Base-by-base conservation (phyloP, 75 land plant genomes). In the Selaginella tamariscina region DNA sequence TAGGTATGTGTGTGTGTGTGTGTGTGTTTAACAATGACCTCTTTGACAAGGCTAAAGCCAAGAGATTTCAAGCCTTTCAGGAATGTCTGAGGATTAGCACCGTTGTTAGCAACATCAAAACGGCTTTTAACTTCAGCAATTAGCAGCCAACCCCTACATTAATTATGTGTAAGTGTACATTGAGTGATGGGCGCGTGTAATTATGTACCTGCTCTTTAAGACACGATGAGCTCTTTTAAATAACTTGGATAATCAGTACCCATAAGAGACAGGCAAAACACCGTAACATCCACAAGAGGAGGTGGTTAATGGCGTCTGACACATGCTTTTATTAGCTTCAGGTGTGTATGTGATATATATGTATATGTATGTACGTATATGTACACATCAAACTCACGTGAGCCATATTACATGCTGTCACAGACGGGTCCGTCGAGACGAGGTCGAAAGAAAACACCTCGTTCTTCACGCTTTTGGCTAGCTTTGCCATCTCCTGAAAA, bases 391-490 rank as follows among this genome's bases (percentile, higher is more conserved):
- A n/a, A 75, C 88, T 72, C 77, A 93, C 98, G 39, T 83, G 76
- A 23, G 98, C 81, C 98, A 94, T 94, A 78, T 94, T 89, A 73
- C 98, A 94, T 30, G 96, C 91, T 79, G 89, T 90, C 27, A 94
- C 91, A 49, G 88, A 82, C 44, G 87, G 84, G 39, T 87, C 85
- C 49, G 66, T 75, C 26, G 98, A 72, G 22, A 94, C 86, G 67
- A 94, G 96, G 70, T 94, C 98, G 70, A 94, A 63, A 23, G 98
- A 94, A 69, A 80, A 82, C 21, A 94, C 98, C 78, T 90, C 77
- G 69, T 94, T 94, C 75, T 81, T 83, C 62, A 89, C 91, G 74
- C 76, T 82, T 76, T 76, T 89, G 15, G 96, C 81, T 21, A 94
- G 68, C 65, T 71, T 73, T 44, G 91, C n/a, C 96, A 81, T 85